A percentile compares a stretch with the other conserved stretches of the same genome.
Conservation (phyloP, 768 basidiomycete genomes). For the Hirschioporus abietinus region DNA sequence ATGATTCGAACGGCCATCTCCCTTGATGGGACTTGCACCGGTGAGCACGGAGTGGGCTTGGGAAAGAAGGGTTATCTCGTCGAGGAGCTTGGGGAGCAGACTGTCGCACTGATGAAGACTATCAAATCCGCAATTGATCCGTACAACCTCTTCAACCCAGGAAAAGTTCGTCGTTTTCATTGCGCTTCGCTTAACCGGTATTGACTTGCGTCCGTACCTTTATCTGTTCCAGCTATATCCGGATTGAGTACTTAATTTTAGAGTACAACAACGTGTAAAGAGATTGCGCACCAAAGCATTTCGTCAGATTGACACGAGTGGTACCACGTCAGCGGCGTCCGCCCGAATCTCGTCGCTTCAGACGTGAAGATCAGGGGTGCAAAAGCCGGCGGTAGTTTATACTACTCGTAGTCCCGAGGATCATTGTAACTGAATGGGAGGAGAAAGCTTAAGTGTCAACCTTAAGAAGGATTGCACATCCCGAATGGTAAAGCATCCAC, state of each 20-base stretch:
- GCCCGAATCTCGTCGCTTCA: not conserved
- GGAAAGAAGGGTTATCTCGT: constrained; percentile 44
- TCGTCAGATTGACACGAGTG: not conserved
- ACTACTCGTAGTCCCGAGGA: no score
- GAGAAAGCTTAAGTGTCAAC: no score
- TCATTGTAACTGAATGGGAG: no score
- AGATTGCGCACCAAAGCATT: no score
- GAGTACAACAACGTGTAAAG: no score
- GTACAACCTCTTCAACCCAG: constrained; percentile 42
- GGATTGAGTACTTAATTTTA: not conserved
- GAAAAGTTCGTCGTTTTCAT: constrained; percentile 26
- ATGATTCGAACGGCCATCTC: constrained; percentile 31
- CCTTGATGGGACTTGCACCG: constrained; percentile 33
- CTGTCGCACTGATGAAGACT: constrained; percentile 44
- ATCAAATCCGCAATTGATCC: constrained; percentile 45
- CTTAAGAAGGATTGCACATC: no score
- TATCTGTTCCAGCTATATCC: not conserved
- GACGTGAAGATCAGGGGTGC: not conserved
- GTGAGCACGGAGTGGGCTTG: constrained; percentile 43
- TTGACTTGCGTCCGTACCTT: not conserved
- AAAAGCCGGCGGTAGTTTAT: no score
- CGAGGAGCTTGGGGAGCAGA: constrained; percentile 43
- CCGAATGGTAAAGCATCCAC: no score
- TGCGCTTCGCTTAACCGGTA: not conserved
- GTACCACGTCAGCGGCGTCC: not conserved